Evolutionary conservation across 805 yeast species (phyloP), one percentile per base, ranked within the genome.

Genomic region (Kuraishia ogatae): DNA sequence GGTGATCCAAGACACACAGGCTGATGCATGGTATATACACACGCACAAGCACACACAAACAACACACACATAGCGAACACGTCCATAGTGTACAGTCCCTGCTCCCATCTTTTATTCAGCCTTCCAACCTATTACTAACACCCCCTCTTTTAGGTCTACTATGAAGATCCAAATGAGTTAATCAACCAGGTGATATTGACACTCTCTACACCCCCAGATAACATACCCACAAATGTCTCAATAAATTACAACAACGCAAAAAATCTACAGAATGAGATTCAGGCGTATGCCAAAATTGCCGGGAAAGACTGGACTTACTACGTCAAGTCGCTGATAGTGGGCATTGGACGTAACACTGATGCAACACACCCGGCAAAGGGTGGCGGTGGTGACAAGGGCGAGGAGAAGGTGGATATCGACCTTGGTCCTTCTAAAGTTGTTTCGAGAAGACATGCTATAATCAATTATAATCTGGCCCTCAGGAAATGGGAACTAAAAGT

Each of bases 351-450:
- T 63, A 86, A 86, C 63, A 88, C 97, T 1, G 72, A 70, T 55
- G 53, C 53, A 58, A 56, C 53, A 48, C 54, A 21, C 28, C 50
- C 47, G 20, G 17, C 35, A 50, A 23, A 50, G 26, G 21, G 51
- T 53, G 48, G 26, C 56, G 17, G 26, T 13, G 47, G 22, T 10
- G 51, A 54, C 26, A 47, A 51, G 6, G 50, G 55, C 55, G 66
- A 66, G 46, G 66, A 68, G 48, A 49, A 61, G 2, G 82, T 84
- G 46, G 91, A 91, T 64, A 93, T 93, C 52, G 99, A 94, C 69
- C 74, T 94, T 63, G 97, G 97, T 1, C 99, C 99, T 1, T 93
- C 97, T 11, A 93, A 93, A 69, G 96, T 94, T n/a, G 98, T 94
- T 2, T 85, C 94, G 22, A 81, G 99, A 59, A 84, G 80, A 61